Evolutionary conservation across 768 basidiomycete genomes (phyloP).

Genomic region (Podaxis sp.): DNA sequence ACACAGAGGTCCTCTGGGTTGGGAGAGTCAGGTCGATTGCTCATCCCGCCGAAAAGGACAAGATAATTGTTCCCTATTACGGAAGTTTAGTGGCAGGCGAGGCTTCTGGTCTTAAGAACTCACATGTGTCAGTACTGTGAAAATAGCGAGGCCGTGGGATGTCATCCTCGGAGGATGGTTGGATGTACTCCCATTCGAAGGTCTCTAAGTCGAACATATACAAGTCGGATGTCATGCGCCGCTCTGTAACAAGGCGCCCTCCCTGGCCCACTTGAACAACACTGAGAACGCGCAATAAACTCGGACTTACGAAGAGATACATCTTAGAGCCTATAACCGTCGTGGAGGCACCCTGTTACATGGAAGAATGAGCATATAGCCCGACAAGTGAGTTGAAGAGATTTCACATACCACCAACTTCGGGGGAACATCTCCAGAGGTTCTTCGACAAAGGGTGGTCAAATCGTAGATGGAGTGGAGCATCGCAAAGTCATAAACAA

Average conservation of each 20-base stretch:
- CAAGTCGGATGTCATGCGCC: constrained; percentile 87
- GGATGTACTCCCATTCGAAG: constrained; percentile 76
- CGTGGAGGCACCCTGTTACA: constrained; percentile 78
- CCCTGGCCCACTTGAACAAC: constrained; percentile 48
- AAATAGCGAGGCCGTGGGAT: constrained; percentile 89
- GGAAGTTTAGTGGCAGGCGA: constrained; percentile 11
- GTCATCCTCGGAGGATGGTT: constrained; percentile 60
- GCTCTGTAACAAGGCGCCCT: constrained; percentile 82
- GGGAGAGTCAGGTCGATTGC: constrained; percentile 68
- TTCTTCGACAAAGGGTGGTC: constrained; percentile 82
- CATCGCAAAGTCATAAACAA: constrained; percentile 29
- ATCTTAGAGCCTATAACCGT: constrained; percentile 86
- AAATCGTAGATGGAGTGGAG: constrained; percentile 87
- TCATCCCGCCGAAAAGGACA: constrained; percentile 95
- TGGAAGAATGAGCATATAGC: constrained; percentile 13
- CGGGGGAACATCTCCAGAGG: constrained; percentile 83
- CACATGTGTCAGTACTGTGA: constrained; percentile 87
- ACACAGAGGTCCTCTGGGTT: constrained; percentile 85
- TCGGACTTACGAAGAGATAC: constrained; percentile 77
- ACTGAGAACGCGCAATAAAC: neutral
- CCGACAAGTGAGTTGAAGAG: neutral
- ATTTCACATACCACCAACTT: constrained; percentile 73
- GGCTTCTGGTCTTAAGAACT: constrained; percentile 23
- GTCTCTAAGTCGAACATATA: constrained; percentile 86
- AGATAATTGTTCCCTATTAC: constrained; percentile 83